Evolutionary conservation across 257 asterid genomes (phyloP).

Genomic region (Primulina tabacum): DNA sequence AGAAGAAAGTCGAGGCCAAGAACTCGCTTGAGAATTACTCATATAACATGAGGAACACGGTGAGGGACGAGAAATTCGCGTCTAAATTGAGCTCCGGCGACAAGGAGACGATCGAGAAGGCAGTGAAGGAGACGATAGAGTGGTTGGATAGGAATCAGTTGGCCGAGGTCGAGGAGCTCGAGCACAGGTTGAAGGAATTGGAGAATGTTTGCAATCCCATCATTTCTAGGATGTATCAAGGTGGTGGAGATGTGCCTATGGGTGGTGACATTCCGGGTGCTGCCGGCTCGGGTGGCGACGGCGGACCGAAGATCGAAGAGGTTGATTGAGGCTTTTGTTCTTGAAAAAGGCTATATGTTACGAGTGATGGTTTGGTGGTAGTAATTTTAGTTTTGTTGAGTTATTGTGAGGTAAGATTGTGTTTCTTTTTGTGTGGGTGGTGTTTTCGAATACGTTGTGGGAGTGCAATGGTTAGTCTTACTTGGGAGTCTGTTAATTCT

Average conservation of each 20-base stretch:
- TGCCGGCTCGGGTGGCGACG: slow-evolving; percentile 29
- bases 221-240: slow-evolving; percentile 52
- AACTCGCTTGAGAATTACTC: slow-evolving; percentile 49
- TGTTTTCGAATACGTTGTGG: no score
- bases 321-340: slow-evolving; percentile 31
- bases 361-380: no score
- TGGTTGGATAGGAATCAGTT: slow-evolving; percentile 58
- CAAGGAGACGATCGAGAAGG: slow-evolving; percentile 42
- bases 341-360: no score
- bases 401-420: no score
- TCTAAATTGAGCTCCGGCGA: slow-evolving; percentile 33
- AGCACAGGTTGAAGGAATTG: slow-evolving; percentile 51
- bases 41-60: slow-evolving; percentile 59
- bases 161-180: slow-evolving; percentile 65
- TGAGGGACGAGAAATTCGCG: slow-evolving; percentile 53
- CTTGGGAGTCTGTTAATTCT: no score
- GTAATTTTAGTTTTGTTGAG: no score
- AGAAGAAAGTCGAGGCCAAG: slow-evolving; percentile 56
- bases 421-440: no score
- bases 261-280: slow-evolving; percentile 8
- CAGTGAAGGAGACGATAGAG: slow-evolving; percentile 42
- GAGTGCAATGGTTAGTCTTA: no score
- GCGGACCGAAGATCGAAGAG: slow-evolving; percentile 59
- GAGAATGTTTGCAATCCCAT: slow-evolving; percentile 53
- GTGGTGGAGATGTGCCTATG: slow-evolving; percentile 25